A percentile compares a stretch with the other conserved stretches of the same genome.
phyloP scores from a whole-genome alignment of 371 early-diverging fungal genomes.

The Mucor velutinosus region DNA sequence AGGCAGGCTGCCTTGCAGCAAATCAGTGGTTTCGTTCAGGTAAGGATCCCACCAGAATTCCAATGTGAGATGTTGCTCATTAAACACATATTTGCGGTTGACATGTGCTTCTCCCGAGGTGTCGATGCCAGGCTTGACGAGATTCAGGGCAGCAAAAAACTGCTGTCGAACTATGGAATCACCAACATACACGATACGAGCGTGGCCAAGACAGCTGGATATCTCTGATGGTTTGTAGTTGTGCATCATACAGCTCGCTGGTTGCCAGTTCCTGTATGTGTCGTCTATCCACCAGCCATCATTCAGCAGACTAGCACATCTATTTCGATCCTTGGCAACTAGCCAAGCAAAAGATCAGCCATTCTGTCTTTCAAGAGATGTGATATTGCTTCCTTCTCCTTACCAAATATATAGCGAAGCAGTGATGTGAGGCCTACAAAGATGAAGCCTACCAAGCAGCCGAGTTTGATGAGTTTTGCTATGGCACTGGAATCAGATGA shows the following conservation, averaged over 20 bases:
- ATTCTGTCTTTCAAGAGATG: background rate
- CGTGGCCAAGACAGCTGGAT: slow-evolving; percentile 47
- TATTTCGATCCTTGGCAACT: slow-evolving; percentile 45
- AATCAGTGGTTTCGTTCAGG: slow-evolving; percentile 46
- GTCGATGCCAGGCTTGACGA: slow-evolving; percentile 38
- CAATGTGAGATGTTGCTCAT: slow-evolving; percentile 25
- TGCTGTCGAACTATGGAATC: slow-evolving; percentile 71
- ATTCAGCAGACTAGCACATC: slow-evolving; percentile 51
- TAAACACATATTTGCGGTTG: slow-evolving; percentile 37
- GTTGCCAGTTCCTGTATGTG: slow-evolving; percentile 56
- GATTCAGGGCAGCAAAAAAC: slow-evolving; percentile 53
- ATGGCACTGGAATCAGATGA: background rate
- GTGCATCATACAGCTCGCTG: slow-evolving; percentile 64
- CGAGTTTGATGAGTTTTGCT: background rate
- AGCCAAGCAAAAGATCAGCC: background rate
- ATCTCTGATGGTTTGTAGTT: slow-evolving; percentile 50
- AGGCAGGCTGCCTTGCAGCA: slow-evolving; percentile 22
- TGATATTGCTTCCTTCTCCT: background rate
- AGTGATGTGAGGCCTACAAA: background rate
- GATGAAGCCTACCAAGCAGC: background rate
- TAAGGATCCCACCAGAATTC: slow-evolving; percentile 74
- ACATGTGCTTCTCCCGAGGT: slow-evolving; percentile 40
- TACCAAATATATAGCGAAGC: background rate
- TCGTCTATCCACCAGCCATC: slow-evolving; percentile 55
- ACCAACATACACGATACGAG: slow-evolving; percentile 63